Evolutionary conservation across 2,329 filamentous ascomycete genomes (phyloP).

Genomic region (Colletotrichum lentis): DNA sequence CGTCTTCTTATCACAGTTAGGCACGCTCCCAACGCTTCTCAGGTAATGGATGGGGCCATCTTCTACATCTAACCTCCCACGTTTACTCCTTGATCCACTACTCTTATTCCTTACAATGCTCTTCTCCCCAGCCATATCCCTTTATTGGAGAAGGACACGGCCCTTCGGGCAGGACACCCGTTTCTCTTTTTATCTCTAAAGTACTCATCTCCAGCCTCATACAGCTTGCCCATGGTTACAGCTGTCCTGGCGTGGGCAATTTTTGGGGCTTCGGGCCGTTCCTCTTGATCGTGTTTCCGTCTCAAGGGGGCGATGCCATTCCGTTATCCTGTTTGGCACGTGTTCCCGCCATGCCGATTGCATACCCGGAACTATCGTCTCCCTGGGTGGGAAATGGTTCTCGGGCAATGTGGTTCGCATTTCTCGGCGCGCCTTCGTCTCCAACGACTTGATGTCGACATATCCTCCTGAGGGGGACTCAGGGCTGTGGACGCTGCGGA

Average conservation of each 20-base stretch:
- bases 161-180: not conserved
- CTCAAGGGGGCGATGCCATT: not conserved
- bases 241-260: slow-evolving; percentile 4
- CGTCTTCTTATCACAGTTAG: not conserved
- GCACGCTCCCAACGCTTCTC: not conserved
- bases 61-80: not conserved
- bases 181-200: slow-evolving; percentile 12
- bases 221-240: slow-evolving; percentile 10
- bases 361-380: too few species aligned
- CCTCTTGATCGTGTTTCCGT: not conserved
- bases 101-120: not conserved
- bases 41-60: not conserved
- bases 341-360: not conserved
- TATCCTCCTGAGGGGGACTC: not conserved
- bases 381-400: not conserved
- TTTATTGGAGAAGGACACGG: not conserved
- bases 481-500: not conserved
- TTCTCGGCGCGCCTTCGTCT: slow-evolving; percentile 11
- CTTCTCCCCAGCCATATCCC: not conserved
- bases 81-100: not conserved
- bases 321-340: not conserved
- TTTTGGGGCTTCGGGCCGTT: not conserved
- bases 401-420: not conserved
- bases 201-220: slow-evolving; percentile 11
- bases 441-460: not conserved